These are phyloP conservation scores for Phytopythium boreale DNA, from an alignment of 352 stramenopile genomes.

Conservation along the genomic window DNA sequence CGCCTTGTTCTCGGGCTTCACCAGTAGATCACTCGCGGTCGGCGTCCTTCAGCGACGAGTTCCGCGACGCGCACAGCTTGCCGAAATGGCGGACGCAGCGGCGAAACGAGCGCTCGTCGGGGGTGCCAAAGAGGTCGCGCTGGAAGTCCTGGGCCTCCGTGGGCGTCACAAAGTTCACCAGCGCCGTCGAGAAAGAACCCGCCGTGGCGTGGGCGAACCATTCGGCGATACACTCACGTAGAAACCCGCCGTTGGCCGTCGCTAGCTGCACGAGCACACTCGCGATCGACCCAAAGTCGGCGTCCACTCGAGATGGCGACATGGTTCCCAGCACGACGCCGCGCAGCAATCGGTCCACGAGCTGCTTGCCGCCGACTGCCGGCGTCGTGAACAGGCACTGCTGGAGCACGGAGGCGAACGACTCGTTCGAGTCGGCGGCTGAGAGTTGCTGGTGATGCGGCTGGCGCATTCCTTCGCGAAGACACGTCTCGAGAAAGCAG, in stretches of 20 bases:
- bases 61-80: conserved; percentile 75
- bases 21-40: conserved; percentile 17
- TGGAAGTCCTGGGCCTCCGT: conserved; percentile 67
- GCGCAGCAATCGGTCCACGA: conserved; percentile 58
- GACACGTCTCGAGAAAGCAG: conserved; percentile 86
- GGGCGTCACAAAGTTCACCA: conserved; percentile 52
- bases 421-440: conserved; percentile 8
- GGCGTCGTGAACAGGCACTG: background rate
- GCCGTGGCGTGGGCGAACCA: conserved; percentile 60
- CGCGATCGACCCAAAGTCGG: conserved; percentile 74
- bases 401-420: conserved; percentile 21
- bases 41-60: conserved; percentile 40
- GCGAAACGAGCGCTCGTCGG: conserved; percentile 69
- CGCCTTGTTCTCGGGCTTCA: background rate
- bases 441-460: background rate
- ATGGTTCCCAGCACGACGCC: conserved; percentile 66
- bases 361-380: conserved; percentile 28
- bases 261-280: conserved; percentile 69
- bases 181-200: conserved; percentile 27
- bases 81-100: conserved; percentile 76
- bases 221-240: conserved; percentile 59
- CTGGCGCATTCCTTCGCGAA: conserved; percentile 24
- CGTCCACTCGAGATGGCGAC: conserved; percentile 62
- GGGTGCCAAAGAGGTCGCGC: conserved; percentile 54
- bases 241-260: conserved; percentile 50